A percentile compares a stretch with the other conserved stretches of the same genome.
Evolutionary conservation across 805 yeast genomes (phyloP).

Genomic region (Myxozyma mucilagina): DNA sequence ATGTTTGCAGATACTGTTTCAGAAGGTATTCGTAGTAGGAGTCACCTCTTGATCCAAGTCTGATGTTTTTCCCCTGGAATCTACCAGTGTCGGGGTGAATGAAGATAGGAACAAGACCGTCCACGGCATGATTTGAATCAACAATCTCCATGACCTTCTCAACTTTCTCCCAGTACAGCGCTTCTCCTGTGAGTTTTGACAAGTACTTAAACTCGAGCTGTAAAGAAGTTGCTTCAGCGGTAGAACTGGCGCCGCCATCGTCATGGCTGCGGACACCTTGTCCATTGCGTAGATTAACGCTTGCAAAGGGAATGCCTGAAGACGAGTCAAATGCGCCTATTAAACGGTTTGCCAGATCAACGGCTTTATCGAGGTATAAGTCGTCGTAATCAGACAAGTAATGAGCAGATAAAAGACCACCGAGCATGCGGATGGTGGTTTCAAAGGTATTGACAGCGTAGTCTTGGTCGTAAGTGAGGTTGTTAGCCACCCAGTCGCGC

Average conservation of each 20-base stretch:
- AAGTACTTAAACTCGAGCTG: conserved; percentile 86
- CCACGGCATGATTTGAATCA: conserved; percentile 62
- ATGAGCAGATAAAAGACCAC: conserved; percentile 84
- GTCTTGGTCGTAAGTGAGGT: conserved; percentile 68
- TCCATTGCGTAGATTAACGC: conserved; percentile 69
- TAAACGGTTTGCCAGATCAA: conserved; percentile 71
- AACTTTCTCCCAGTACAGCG: conserved; percentile 71
- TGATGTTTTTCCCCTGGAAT: conserved; percentile 62
- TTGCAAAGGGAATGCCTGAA: conserved; percentile 75
- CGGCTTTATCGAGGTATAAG: conserved; percentile 73
- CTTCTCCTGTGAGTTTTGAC: conserved; percentile 76
- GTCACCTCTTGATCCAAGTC: conserved; percentile 90
- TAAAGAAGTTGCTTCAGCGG: conserved; percentile 86
- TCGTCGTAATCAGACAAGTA: conserved; percentile 64
- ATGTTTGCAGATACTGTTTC: conserved; percentile 82
- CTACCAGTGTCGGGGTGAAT: conserved; percentile 73
- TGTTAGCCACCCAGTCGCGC: conserved; percentile 70
- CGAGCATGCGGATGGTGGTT: conserved; percentile 92
- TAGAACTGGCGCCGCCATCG: conserved; percentile 68
- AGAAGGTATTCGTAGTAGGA: conserved; percentile 82
- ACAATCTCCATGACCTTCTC: conserved; percentile 72
- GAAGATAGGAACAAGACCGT: conserved; percentile 81
- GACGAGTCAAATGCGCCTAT: conserved; percentile 65
- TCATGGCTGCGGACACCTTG: conserved; percentile 61
- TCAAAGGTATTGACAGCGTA: conserved; percentile 81